Conservation (phyloP, 192 early-diverging fungal genomes). For the Cetraspora pellucida region DNA sequence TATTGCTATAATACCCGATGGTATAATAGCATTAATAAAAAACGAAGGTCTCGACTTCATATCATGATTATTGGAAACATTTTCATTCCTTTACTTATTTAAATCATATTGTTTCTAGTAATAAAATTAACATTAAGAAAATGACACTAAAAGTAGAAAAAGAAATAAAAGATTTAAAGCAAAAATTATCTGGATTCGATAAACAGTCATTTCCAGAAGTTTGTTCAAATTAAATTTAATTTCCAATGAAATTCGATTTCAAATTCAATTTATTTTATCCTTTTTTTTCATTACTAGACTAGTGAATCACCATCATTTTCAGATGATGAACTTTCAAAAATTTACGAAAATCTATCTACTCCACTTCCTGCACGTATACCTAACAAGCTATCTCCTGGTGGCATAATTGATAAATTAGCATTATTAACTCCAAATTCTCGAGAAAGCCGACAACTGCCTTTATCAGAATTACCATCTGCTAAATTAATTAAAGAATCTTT, state of each 20-base stretch:
- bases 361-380: not conserved
- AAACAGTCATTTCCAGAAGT: not conserved
- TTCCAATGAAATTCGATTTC: not conserved
- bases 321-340: not conserved
- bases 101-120: not conserved
- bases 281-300: not conserved
- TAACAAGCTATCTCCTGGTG: not conserved
- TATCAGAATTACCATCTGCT: not conserved
- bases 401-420: not conserved
- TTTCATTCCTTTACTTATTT: not conserved
- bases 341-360: not conserved
- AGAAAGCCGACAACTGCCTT: not conserved
- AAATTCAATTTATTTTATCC: not conserved
- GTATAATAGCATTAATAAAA: not conserved
- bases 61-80: not conserved
- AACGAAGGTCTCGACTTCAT: not conserved
- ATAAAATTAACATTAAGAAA: not conserved
- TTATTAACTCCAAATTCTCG: not conserved
- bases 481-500: not conserved
- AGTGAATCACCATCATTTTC: not conserved
- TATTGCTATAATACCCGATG: not conserved
- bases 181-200: constrained; percentile 1
- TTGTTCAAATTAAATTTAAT: not conserved
- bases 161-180: constrained; percentile 1
- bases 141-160: not conserved